Evolutionary conservation across 441 rosid genomes (phyloP).

Genomic region (Omphalea diandra): DNA sequence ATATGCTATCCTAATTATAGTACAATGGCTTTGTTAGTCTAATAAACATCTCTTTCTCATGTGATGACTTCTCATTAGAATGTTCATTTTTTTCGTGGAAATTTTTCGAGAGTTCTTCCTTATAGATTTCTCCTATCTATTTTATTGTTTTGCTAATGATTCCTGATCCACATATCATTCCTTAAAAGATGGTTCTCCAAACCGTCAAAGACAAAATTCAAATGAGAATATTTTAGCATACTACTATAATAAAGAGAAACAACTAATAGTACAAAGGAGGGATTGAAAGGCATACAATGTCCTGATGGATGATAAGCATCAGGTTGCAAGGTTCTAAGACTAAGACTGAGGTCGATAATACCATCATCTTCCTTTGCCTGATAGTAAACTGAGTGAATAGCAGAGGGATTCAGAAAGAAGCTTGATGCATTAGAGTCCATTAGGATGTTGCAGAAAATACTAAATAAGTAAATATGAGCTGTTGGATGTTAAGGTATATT

Average conservation of each 20-base stretch:
- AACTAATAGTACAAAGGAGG: background rate
- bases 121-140: background rate
- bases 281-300: slow-evolving; percentile 36
- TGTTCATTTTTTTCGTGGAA: background rate
- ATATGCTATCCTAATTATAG: background rate
- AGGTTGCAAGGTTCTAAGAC: slow-evolving; percentile 58
- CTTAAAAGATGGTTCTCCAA: too few species aligned
- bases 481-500: slow-evolving; percentile 12
- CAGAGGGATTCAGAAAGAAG: slow-evolving; percentile 40
- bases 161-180: background rate
- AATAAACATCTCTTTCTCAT: background rate
- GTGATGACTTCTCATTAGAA: too few species aligned
- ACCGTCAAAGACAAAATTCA: background rate
- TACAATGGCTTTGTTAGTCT: background rate
- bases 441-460: background rate
- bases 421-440: slow-evolving; percentile 55
- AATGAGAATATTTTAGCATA: background rate
- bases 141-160: background rate
- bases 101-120: background rate
- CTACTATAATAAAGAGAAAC: background rate
- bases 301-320: slow-evolving; percentile 47
- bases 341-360: slow-evolving; percentile 67
- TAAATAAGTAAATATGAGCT: background rate
- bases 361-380: slow-evolving; percentile 42
- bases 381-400: slow-evolving; percentile 39